phyloP scores from a whole-genome alignment of 139 green algal genomes.

The Mesotaenium endlicherianum region DNA sequence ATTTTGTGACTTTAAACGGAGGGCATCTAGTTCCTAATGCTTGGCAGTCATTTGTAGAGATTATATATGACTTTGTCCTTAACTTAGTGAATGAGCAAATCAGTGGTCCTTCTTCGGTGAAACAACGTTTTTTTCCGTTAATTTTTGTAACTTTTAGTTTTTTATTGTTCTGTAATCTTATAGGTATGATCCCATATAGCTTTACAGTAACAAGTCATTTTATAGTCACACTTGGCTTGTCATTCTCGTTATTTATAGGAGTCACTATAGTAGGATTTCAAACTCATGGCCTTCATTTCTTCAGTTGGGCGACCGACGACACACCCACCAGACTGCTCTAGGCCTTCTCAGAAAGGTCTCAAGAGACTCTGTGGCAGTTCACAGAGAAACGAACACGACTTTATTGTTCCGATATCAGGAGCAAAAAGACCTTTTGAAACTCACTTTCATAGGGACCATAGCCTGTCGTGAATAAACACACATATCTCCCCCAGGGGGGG shows the following conservation, averaged over 20 bases:
- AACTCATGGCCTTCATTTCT: slow-evolving; percentile 66
- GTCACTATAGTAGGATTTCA: slow-evolving; percentile 72
- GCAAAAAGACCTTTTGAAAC: no score
- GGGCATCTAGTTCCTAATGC: slow-evolving; percentile 13
- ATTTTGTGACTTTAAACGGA: slow-evolving; percentile 30
- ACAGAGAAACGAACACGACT: no score
- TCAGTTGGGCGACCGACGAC: slow-evolving; percentile 16
- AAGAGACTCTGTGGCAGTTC: no score
- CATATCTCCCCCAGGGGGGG: no score
- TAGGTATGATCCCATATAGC: slow-evolving; percentile 76
- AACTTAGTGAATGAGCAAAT: slow-evolving; percentile 20
- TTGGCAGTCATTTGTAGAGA: slow-evolving; percentile 26
- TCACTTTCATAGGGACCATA: no score
- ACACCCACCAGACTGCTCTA: no score
- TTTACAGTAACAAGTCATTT: slow-evolving; percentile 71
- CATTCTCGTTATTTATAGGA: slow-evolving; percentile 68
- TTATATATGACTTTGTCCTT: slow-evolving; percentile 30
- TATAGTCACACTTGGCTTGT: slow-evolving; percentile 69
- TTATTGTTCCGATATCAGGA: no score
- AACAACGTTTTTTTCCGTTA: slow-evolving; percentile 64
- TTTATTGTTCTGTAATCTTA: slow-evolving; percentile 68
- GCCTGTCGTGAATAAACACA: no score
- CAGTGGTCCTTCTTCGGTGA: slow-evolving; percentile 34
- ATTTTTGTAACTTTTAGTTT: slow-evolving; percentile 70
- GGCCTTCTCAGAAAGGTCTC: no score